Base-by-base conservation (phyloP, 2,329 filamentous ascomycete species). In the Allantophomopsis cytisporea region DNA sequence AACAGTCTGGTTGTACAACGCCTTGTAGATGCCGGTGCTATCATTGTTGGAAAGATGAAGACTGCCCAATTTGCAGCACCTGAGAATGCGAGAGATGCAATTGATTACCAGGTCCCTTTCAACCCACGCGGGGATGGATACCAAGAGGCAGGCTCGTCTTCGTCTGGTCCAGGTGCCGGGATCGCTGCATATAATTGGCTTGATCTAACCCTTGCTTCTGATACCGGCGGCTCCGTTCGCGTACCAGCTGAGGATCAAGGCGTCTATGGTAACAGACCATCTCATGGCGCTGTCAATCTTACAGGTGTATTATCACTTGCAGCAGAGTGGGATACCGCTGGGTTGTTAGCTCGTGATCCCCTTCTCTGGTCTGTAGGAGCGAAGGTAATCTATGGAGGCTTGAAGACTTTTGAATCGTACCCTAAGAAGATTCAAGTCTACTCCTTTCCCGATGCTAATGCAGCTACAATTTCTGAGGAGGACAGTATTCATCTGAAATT, bases 1-100 rank as follows among this genome's bases (percentile, higher is more conserved):
- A 76, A 68, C 1, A 66, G 69, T 0, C 50, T 64, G 0, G 60
- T 68, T 2, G 63, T 74, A 0, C 67, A 72, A 37, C 59, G 62
- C 2, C 54, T 83, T 1, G 60, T 80, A 2, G 66, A 75, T 39
- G 63, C 71, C 2, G 78, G 79, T 0, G 76, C 73, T 0, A 54
- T 70, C 7, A 50, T 73, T 10, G 57, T 74, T 0, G 69, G 70
- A 3, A 73, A 71, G 54, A 68, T 66, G 16, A 71, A 68, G 45
- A 62, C 63, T 2, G 59, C 63, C 1, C 66, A 69, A 44, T 64
- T 73, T 37, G 63, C 62, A 11, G 53, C 49, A 18, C 45, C 49
- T 8, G 52, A 52, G n/a, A n/a, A n/a, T n/a, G n/a, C n/a, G n/a
- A n/a, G n/a, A 0, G 69, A 76, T 39, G 69, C 64, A 63, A 48